phyloP scores from a whole-genome alignment of 768 basidiomycete genomes.

The Galerina sulciceps region DNA sequence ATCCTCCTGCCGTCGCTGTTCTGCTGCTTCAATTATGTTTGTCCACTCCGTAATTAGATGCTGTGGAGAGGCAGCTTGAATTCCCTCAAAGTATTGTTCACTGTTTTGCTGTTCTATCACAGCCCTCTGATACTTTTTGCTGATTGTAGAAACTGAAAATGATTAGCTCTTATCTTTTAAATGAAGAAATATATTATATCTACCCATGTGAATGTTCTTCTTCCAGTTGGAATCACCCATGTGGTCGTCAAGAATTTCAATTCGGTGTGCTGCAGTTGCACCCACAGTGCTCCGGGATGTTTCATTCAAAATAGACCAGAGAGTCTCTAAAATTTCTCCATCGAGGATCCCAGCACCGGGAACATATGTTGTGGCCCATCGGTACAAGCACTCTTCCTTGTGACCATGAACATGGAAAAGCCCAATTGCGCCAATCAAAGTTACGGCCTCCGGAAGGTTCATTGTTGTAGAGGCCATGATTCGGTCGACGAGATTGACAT shows the following conservation, averaged over 20 bases:
- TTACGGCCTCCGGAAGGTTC: neutral
- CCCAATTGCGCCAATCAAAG: slow-evolving; percentile 22
- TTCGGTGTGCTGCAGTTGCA: slow-evolving; percentile 24
- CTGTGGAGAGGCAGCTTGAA: too few species aligned
- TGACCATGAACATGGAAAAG: slow-evolving; percentile 36
- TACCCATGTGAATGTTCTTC: slow-evolving; percentile 28
- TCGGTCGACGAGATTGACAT: slow-evolving; percentile 1
- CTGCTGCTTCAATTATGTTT: neutral
- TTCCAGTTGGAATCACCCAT: slow-evolving; percentile 39
- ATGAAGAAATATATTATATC: neutral
- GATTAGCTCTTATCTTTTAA: neutral
- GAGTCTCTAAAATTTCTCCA: slow-evolving; percentile 36
- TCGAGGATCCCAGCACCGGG: slow-evolving; percentile 30
- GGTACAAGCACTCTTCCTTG: slow-evolving; percentile 22
- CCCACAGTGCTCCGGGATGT: slow-evolving; percentile 23
- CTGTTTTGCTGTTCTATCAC: neutral
- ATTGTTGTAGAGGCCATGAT: neutral
- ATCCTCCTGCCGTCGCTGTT: neutral
- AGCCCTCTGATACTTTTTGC: neutral
- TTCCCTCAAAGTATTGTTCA: too few species aligned
- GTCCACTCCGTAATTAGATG: neutral
- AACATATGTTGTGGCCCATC: slow-evolving; percentile 30
- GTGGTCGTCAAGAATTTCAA: slow-evolving; percentile 32
- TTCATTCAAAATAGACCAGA: slow-evolving; percentile 34
- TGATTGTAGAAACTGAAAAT: neutral